Percentiles rank a stretch among this genome's conserved stretches.
These are phyloP conservation scores for Peronospora destructor DNA, from an alignment of 352 stramenopile genomes.

Conservation along the genomic window DNA sequence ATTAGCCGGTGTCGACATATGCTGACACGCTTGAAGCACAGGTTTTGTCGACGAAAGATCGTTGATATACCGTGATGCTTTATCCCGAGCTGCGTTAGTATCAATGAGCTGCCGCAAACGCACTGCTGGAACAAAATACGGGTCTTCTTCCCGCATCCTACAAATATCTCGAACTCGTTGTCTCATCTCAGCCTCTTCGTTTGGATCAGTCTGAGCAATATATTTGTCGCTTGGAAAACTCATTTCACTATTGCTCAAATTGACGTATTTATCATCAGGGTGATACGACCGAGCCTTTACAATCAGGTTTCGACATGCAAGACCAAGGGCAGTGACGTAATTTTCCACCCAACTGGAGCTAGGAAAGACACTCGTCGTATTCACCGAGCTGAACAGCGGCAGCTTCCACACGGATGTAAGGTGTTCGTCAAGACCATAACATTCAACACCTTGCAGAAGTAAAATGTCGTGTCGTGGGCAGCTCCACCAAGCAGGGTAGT, in stretches of 20 bases:
- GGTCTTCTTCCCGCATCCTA: conserved; percentile 62
- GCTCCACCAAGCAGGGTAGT: conserved; percentile 70
- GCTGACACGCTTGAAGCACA: background rate
- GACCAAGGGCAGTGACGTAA: conserved; percentile 42
- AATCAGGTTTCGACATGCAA: conserved; percentile 33
- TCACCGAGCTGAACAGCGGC: conserved; percentile 45
- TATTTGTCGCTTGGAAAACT: conserved; percentile 4
- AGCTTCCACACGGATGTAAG: conserved; percentile 63
- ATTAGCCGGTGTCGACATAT: conserved; percentile 6
- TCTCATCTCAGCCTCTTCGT: conserved; percentile 23
- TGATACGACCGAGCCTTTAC: conserved; percentile 17
- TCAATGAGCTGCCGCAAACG: conserved; percentile 42
- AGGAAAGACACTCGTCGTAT: conserved; percentile 37
- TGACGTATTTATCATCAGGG: conserved; percentile 11
- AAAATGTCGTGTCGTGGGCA: conserved; percentile 71
- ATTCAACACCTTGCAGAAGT: conserved; percentile 77
- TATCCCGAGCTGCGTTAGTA: conserved; percentile 20
- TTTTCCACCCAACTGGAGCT: conserved; percentile 74
- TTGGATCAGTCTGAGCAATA: background rate
- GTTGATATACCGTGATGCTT: conserved; percentile 1
- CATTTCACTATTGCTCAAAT: conserved; percentile 6
- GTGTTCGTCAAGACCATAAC: conserved; percentile 71
- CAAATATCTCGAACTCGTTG: conserved; percentile 57
- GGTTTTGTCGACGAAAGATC: background rate
- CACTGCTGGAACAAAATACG: conserved; percentile 32